phyloP scores from a whole-genome alignment of 768 basidiomycete species.

The Suillus subaureus region DNA sequence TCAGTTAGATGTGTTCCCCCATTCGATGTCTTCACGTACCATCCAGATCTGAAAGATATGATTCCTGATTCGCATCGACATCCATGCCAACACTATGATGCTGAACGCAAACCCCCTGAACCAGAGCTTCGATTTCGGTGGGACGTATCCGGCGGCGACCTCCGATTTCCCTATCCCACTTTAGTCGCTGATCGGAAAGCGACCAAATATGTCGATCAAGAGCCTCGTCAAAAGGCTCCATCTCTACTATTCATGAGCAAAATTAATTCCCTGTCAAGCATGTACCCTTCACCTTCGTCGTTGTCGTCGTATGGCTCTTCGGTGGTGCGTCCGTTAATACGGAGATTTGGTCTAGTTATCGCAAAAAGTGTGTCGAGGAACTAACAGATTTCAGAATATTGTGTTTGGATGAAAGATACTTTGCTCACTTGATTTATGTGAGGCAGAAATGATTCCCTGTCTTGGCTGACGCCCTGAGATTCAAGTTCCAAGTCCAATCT shows the following conservation, averaged over 20 bases:
- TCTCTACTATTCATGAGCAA: slow-evolving; percentile 42
- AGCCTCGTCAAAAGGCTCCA: slow-evolving; percentile 84
- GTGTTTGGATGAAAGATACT: slow-evolving; percentile 11
- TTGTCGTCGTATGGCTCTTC: slow-evolving; percentile 57
- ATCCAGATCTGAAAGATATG: slow-evolving; percentile 14
- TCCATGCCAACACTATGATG: slow-evolving; percentile 36
- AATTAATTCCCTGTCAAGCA: slow-evolving; percentile 2
- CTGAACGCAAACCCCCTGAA: slow-evolving; percentile 41
- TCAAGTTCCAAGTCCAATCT: slow-evolving; percentile 51
- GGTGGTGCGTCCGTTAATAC: slow-evolving; percentile 78
- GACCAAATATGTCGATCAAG: slow-evolving; percentile 85
- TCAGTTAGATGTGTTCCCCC: slow-evolving; percentile 7
- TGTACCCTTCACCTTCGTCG: slow-evolving; percentile 47
- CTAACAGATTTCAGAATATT: slow-evolving; percentile 34
- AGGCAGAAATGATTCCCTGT: slow-evolving; percentile 49
- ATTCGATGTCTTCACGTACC: slow-evolving; percentile 1
- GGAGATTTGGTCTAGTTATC: slow-evolving; percentile 69
- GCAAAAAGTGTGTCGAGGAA: slow-evolving; percentile 64
- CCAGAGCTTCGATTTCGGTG: slow-evolving; percentile 45
- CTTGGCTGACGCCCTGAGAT: slow-evolving; percentile 39
- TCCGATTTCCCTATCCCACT: slow-evolving; percentile 75
- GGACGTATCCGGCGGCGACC: slow-evolving; percentile 68
- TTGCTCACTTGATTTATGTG: slow-evolving; percentile 51
- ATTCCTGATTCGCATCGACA: slow-evolving; percentile 15
- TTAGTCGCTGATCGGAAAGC: slow-evolving; percentile 69